Base-by-base conservation (phyloP, 2,329 filamentous ascomycete genomes). In the Alternaria brassicicola region DNA sequence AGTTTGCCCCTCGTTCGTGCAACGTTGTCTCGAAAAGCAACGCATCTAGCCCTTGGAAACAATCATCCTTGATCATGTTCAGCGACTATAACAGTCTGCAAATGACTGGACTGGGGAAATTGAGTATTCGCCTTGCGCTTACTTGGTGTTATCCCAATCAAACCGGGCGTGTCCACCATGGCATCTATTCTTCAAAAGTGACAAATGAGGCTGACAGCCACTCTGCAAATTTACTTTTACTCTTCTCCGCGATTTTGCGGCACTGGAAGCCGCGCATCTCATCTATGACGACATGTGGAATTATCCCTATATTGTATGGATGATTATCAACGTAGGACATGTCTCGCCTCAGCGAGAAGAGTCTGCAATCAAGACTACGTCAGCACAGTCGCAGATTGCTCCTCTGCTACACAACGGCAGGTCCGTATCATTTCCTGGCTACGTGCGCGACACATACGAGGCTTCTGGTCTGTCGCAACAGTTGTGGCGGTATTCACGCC, bases 181-280 rank as follows among this genome's bases (percentile, higher is more conserved):
- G 58, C 59, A 55, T 57, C 10, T 13, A 15, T 39, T 23, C 36
- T 54, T 61, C 28, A 31, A 19, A 30, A 25, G 15, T 38, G 50
- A 45, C 51, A 35, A 49, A 56, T 57, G 60, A 66, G 63, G 60
- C 65, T 67, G 63, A 55, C 42, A 21, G 12, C 30, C 49, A 46
- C 33, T 52, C 50, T 47, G 35, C 55, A 52, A 57, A 48, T 53
- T 46, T 45, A 61, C 43, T 57, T 57, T 52, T 61, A 51, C 57
- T 46, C 52, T 46, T 58, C 36, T 42, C 45, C 30, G 45, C 45
- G 15, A 38, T 38, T 12, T 42, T 30, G 51, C 56, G 47, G 51
- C 35, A 49, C 50, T 39, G 6, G n/a, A 26, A 55, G 35, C 51
- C 62, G 52, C 55, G 26, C 59, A 60, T 41, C 53, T 31, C 55